Conservation (phyloP, 169 alveolate species). For the Plasmodium billcollinsi region DNA sequence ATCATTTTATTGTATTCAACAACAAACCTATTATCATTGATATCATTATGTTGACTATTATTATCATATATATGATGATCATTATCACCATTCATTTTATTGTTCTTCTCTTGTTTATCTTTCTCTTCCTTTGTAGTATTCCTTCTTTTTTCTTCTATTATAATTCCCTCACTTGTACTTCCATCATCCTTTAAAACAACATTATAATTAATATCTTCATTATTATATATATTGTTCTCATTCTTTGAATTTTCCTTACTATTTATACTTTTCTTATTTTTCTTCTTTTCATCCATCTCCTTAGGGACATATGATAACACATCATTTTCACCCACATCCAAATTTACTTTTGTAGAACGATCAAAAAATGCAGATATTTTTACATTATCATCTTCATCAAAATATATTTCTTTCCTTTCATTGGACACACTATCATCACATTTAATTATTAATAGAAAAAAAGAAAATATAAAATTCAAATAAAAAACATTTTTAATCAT, state of each 20-base stretch:
- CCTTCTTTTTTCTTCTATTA: not conserved
- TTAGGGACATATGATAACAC: not conserved
- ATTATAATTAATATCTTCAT: too few species aligned
- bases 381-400: not conserved
- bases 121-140: not conserved
- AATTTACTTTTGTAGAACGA: too few species aligned
- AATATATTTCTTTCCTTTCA: not conserved
- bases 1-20: slow-evolving; percentile 19
- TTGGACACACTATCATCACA: slow-evolving; percentile 39
- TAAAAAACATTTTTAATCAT: slow-evolving; percentile 77
- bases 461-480: slow-evolving; percentile 32
- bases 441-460: slow-evolving; percentile 60
- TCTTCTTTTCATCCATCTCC: not conserved
- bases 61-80: not conserved
- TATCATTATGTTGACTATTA: not conserved
- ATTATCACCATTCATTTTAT: not conserved
- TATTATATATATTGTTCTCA: not conserved
- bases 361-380: too few species aligned
- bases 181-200: too few species aligned
- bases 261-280: not conserved
- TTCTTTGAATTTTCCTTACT: not conserved
- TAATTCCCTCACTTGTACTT: too few species aligned
- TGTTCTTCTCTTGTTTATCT: not conserved
- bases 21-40: not conserved
- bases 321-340: slow-evolving; percentile 14